A percentile compares a stretch with the other conserved stretches of the same genome.
Conservation (phyloP, 768 basidiomycete genomes). For the Obba rivulosa region DNA sequence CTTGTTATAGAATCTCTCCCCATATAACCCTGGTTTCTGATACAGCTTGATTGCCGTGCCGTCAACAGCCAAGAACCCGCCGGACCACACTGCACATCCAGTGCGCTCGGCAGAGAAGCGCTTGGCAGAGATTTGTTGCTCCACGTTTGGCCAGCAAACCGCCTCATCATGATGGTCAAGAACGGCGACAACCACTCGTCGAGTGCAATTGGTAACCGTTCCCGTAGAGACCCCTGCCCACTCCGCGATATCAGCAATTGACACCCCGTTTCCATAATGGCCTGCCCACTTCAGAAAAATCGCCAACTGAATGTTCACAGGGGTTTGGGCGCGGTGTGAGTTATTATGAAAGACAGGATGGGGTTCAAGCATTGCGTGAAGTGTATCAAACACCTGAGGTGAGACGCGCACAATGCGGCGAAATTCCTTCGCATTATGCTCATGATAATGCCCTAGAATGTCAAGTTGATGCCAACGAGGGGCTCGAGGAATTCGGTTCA, state of each 20-base stretch:
- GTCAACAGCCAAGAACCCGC: slow-evolving; percentile 28
- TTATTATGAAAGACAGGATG: no score
- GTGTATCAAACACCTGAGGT: no score
- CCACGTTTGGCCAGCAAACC: not conserved
- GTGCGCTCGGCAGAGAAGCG: not conserved
- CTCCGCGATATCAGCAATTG: not conserved
- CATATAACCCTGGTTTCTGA: slow-evolving; percentile 2
- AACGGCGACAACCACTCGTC: not conserved
- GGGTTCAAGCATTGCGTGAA: no score
- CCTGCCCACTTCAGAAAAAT: no score
- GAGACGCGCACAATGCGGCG: no score
- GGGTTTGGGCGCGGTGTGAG: no score
- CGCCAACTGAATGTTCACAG: no score
- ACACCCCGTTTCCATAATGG: not conserved
- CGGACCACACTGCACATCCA: slow-evolving; percentile 21
- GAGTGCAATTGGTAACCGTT: not conserved
- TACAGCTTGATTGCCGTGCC: slow-evolving; percentile 26
- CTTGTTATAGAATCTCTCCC: slow-evolving; percentile 4
- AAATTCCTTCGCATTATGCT: no score
- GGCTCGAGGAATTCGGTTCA: no score
- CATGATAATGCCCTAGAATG: no score
- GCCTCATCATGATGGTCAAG: not conserved
- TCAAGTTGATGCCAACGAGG: no score
- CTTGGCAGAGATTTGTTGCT: not conserved
- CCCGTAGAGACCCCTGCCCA: not conserved